Conservation (phyloP, 1,139 yeast species). For the Geotrichum europaeum region DNA sequence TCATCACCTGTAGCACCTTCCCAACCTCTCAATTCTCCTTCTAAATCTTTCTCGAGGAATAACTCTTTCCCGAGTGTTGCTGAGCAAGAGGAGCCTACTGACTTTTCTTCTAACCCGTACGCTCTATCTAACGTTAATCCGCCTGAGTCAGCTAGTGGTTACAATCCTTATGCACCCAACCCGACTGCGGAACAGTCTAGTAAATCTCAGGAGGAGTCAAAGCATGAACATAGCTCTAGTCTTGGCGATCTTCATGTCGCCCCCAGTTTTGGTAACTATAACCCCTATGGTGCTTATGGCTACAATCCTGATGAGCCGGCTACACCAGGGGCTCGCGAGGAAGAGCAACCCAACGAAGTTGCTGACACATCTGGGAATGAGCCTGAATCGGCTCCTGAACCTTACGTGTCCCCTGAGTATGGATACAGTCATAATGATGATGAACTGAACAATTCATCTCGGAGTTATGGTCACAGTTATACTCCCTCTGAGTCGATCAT, state of each 20-base stretch:
- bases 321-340: not conserved
- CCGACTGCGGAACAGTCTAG: not conserved
- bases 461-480: not conserved
- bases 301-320: not conserved
- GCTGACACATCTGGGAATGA: constrained; percentile 3
- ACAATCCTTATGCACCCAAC: constrained; percentile 13
- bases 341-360: not conserved
- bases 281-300: constrained; percentile 15
- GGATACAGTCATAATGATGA: constrained; percentile 2
- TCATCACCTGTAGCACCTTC: not conserved
- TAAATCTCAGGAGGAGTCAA: not conserved
- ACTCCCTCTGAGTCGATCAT: constrained; percentile 11
- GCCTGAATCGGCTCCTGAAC: constrained; percentile 1
- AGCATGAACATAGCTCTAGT: not conserved
- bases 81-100: not conserved
- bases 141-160: not conserved
- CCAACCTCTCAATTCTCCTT: not conserved
- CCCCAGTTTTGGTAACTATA: constrained; percentile 7
- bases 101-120: constrained; percentile 4
- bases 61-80: not conserved
- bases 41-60: not conserved
- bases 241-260: not conserved
- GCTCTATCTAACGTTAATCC: not conserved
- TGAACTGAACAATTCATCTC: not conserved
- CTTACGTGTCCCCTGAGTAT: constrained; percentile 28